Base-by-base conservation (phyloP, 345 rosid species). In the Xanthoceras sorbifolium region DNA sequence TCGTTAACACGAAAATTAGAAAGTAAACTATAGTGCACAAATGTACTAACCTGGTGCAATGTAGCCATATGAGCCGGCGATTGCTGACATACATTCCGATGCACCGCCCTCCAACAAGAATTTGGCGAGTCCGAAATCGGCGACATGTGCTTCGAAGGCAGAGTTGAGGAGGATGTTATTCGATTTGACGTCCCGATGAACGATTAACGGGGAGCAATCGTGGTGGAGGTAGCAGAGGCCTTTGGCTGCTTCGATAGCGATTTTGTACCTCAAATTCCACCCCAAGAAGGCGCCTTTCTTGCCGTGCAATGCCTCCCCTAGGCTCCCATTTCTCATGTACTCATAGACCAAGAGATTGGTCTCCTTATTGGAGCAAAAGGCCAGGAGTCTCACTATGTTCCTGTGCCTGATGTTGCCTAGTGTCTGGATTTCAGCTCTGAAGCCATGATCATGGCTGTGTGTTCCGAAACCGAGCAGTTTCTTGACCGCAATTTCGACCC, bases 181-280 rank as follows among this genome's bases (percentile, higher is more conserved):
- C 10, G 96, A 91, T 77, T 91, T 91, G n/a, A 91, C 95, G 12
- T 91, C 95, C 22, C 95, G 77, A 25, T 91, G 95, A 32, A 91
- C 81, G 57, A 91, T 89, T 31, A 87, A 61, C 0, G 96, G 96
- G 1, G 89, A 86, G 59, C 96, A 91, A 67, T 91, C 96, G 14
- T 91, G 96, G 83, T 91, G 96, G 67, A 91, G 85, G 74, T 91
- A 91, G 73, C 96, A 86, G 0, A 91, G 67, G n/a, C 93, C 96
- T 80, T 84, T 89, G 1, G 96, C 96, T 9, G 96, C 91, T 81
- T 91, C 93, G 32, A 81, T 78, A 1, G 93, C 92, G 17, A 89
- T 87, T 83, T 86, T 88, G 77, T 85, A 78, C 85, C 96, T 88
- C 76, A 78, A 70, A 11, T 84, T 88, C 96, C 93, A 91, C 25